Evolutionary conservation across 164 flowering plant genomes (phyloP).

Genomic region (Magnolia kwangsiensis): DNA sequence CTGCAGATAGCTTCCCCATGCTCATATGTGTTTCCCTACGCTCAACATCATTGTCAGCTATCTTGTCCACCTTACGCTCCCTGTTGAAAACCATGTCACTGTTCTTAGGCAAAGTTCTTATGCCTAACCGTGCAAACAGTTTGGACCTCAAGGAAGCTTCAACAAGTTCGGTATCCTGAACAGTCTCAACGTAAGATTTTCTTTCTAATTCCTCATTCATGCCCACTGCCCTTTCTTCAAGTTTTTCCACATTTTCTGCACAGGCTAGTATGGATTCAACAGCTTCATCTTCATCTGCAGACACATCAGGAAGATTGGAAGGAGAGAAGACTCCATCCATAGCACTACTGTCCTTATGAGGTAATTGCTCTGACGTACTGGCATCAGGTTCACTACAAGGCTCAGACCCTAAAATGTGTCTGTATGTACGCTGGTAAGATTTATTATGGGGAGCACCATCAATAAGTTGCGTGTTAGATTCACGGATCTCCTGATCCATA

Average conservation of each 20-base stretch:
- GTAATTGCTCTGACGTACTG: constrained; percentile 50
- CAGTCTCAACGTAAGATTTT: constrained; percentile 16
- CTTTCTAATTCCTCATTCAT: constrained; percentile 11
- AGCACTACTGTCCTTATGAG: constrained; percentile 24
- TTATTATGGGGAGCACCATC: constrained; percentile 19
- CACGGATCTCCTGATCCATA: constrained; percentile 24
- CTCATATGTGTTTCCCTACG: constrained; percentile 26
- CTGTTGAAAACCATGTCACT: constrained; percentile 10
- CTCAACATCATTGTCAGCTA: constrained; percentile 28
- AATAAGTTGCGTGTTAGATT: constrained; percentile 27
- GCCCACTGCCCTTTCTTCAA: constrained; percentile 18
- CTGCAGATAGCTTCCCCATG: constrained; percentile 6
- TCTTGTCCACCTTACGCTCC: constrained; percentile 24
- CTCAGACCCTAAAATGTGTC: constrained; percentile 40
- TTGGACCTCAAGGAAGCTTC: constrained; percentile 80
- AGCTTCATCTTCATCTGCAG: constrained; percentile 56
- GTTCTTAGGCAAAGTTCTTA: constrained; percentile 26
- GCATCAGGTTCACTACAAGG: constrained; percentile 58
- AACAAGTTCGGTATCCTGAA: constrained; percentile 48
- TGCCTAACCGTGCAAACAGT: constrained; percentile 57
- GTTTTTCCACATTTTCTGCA: constrained; percentile 19
- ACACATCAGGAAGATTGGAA: constrained; percentile 31
- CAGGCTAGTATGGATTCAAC: constrained; percentile 18
- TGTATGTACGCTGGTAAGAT: constrained; percentile 22
- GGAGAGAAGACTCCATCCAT: constrained; percentile 36